phyloP scores from a whole-genome alignment of 768 basidiomycete genomes.

The Calocybe indica region DNA sequence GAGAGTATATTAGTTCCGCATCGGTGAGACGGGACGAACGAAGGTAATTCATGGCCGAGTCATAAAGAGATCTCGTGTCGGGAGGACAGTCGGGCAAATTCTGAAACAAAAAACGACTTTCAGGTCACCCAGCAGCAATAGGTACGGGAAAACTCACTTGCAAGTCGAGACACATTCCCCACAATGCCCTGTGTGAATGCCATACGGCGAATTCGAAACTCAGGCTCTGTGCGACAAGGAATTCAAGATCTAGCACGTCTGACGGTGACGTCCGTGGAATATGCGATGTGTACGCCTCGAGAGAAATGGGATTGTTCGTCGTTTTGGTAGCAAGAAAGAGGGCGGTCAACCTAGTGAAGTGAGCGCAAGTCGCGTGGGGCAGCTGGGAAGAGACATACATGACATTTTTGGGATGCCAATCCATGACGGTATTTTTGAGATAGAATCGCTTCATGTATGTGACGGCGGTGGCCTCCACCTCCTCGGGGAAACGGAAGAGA shows the following conservation, averaged over 20 bases:
- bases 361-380: background rate
- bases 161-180: slow-evolving; percentile 85
- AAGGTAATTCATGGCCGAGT: slow-evolving; percentile 59
- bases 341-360: slow-evolving; percentile 73
- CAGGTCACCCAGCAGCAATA: background rate
- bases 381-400: slow-evolving; percentile 54
- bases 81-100: slow-evolving; percentile 46
- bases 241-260: slow-evolving; percentile 92
- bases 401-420: slow-evolving; percentile 98
- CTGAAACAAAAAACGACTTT: slow-evolving; percentile 27
- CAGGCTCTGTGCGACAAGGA: slow-evolving; percentile 91
- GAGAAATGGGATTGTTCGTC: slow-evolving; percentile 86
- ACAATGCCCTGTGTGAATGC: slow-evolving; percentile 84
- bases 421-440: slow-evolving; percentile 97
- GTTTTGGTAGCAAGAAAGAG: slow-evolving; percentile 96
- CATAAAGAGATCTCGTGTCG: slow-evolving; percentile 52
- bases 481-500: slow-evolving; percentile 83
- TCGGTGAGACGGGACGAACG: slow-evolving; percentile 85
- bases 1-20: slow-evolving; percentile 85
- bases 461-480: slow-evolving; percentile 89
- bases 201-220: slow-evolving; percentile 92
- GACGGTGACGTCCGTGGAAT: slow-evolving; percentile 77
- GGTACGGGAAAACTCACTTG: slow-evolving; percentile 46
- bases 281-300: slow-evolving; percentile 77
- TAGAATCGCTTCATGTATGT: slow-evolving; percentile 96